These are phyloP conservation scores for Hypericum androsaemum DNA, from an alignment of 345 rosid genomes.

Conservation along the genomic window DNA sequence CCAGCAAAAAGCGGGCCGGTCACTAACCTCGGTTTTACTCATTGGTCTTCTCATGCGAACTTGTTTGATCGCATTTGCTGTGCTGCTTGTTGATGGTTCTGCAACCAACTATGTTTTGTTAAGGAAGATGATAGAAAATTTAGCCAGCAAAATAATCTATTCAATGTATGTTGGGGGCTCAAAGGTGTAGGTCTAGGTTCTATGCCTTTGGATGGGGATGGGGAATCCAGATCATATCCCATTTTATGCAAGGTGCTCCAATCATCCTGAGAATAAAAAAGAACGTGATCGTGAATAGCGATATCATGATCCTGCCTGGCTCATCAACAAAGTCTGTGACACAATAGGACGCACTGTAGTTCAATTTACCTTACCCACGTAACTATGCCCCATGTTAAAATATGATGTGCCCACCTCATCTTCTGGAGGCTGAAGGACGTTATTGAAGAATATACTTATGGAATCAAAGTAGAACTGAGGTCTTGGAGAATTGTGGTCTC, in stretches of 20 bases:
- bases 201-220: constrained; percentile 39
- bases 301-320: constrained; percentile 12
- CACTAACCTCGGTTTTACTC: constrained; percentile 81
- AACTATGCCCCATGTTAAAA: constrained; percentile 51
- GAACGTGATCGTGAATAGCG: constrained; percentile 19
- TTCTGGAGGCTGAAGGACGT: constrained; percentile 87
- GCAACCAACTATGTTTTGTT: constrained; percentile 14
- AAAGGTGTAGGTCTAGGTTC: constrained; percentile 4
- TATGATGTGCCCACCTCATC: constrained; percentile 52
- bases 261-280: constrained; percentile 46
- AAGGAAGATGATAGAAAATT: constrained; percentile 5
- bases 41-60: constrained; percentile 68
- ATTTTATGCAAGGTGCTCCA: constrained; percentile 45
- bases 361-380: constrained; percentile 75
- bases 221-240: constrained; percentile 38
- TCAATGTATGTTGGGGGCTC: constrained; percentile 3
- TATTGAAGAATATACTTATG: constrained; percentile 84
- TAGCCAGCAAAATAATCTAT: constrained; percentile 5
- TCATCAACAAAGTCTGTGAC: constrained; percentile 15
- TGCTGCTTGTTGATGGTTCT: constrained; percentile 44
- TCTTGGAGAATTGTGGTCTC: constrained; percentile 96
- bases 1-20: neutral
- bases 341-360: constrained; percentile 8
- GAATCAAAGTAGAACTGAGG: constrained; percentile 97
- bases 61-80: constrained; percentile 47